Evolutionary conservation across 1,284 basidiomycete genomes (phyloP), one percentile per base, ranked within the genome.

Genomic region (Sanguinoderma infundibulare): DNA sequence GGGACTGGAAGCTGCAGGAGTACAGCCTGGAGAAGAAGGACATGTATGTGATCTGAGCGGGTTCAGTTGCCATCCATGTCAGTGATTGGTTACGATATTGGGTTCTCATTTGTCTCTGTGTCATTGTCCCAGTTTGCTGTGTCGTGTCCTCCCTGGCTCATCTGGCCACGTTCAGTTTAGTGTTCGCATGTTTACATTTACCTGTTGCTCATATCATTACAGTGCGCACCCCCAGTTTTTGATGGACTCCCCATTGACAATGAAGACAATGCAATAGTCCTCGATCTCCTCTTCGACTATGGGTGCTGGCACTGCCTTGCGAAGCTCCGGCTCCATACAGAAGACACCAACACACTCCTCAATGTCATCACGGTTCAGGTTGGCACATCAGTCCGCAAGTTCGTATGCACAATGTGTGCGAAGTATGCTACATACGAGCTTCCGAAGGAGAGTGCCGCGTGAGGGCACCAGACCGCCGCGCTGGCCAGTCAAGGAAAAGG

Each of bases 201-300:
- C n/a, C n/a, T n/a, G n/a, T n/a, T n/a, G n/a, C n/a, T n/a, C n/a
- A n/a, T n/a, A n/a, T n/a, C n/a, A n/a, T n/a, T n/a, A n/a, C 50
- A 75, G 72, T 77, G 75, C 39, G 58, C 69, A 5, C 69, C 75
- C 3, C 74, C 75, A 0, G 68, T 60, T 2, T 65, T 78, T 46
- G 72, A 76, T 14, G 47, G 70, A 67, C 0, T 63, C 77, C 0
- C 54, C 77, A 1, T 65, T 61, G 0, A 39, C 46, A 0, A 50
- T 58, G 0, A 53, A 35, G 34, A 71, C 28, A 63, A 78, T 38
- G 38, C 34, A 0, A 57, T 69, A 6, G 57, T 76, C 7, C 55
- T 67, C 0, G 51, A 69, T 6, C 47, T 77, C 2, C 49, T 77
- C 0, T 77, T 72, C 52, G 51, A 52, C 1, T 53, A 74, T 3